Base-by-base conservation (phyloP, 352 stramenopile genomes). In the Thalassiosira hispida region DNA sequence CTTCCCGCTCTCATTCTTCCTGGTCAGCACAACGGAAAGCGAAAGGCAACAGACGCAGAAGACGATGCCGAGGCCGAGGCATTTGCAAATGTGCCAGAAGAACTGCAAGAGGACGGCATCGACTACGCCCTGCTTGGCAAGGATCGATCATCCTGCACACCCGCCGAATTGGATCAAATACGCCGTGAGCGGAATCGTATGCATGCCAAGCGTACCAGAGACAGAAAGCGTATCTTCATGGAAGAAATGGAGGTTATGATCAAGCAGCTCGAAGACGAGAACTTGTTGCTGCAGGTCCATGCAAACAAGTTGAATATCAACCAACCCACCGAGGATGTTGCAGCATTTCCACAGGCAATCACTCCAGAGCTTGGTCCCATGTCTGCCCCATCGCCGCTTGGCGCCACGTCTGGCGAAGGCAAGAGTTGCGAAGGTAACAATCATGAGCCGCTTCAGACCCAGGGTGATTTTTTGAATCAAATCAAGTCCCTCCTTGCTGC, bases 161-260 rank as follows among this genome's bases (percentile, higher is more conserved):
- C 84, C 4, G 78, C 77, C 35, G 86, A 94, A 79, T 73, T 94
- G 9, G 88, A 94, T 72, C 61, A 86, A 72, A 92, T 94, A 72
- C 79, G 86, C 27, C 62, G 84, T 56, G 88, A 94, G 65, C 64
- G 88, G 25, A 94, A 94, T 70, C 77, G 88, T 25, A 92, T 94
- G 88, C 88, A 94, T 72, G 88, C 88, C 27, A 92, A 92, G 61
- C 75, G 84, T 52, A 92, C 86, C 20, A 64, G 88, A 47, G 88
- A 94, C 70, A 56, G 87, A 2, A 93, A 93, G 69, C 74, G 87
- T 14, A 76, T 90, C 1, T 90, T 92, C 40, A 91, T 90, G 80
- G 87, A 91, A 75, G 80, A 91, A 70, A 93, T 93, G 85, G 78
- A 86, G 40, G 79, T 87, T 53, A 90, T 93, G 71, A 90, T 89